Evolutionary conservation across 768 basidiomycete genomes (phyloP).

Genomic region (Macrolepiota albuminosa): DNA sequence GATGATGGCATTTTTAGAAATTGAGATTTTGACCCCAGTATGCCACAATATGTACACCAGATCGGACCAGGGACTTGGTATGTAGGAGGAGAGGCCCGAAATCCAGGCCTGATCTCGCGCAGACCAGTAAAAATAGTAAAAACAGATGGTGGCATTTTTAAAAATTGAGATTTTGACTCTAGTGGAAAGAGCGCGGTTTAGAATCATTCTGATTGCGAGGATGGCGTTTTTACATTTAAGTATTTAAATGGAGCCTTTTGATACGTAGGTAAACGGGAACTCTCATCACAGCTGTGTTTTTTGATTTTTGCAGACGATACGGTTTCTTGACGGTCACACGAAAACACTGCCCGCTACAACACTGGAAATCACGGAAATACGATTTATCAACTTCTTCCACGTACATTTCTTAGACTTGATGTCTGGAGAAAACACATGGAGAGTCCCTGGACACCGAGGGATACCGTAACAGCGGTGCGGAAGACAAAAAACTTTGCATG

Average conservation of each 20-base stretch:
- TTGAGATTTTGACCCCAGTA: not conserved
- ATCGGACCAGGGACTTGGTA: not conserved
- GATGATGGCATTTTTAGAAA: not conserved
- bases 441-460: conserved; percentile 1
- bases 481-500: not conserved
- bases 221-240: not conserved
- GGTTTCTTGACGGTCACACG: not conserved
- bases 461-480: not conserved
- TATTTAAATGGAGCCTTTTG: not conserved
- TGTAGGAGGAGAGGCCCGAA: not conserved
- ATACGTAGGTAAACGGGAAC: not conserved
- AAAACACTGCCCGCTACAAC: not conserved
- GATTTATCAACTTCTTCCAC: too few relatives aligned
- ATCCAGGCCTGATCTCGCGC: not conserved
- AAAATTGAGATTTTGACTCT: not conserved
- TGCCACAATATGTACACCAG: not conserved
- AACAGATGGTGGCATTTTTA: not conserved
- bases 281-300: not conserved
- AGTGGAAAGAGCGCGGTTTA: not conserved
- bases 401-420: not conserved
- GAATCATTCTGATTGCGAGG: conserved; percentile 7
- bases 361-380: not conserved
- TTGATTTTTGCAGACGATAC: not conserved
- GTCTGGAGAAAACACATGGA: not conserved
- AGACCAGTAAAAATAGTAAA: not conserved